phyloP scores from a whole-genome alignment of 1,139 yeast genomes.

The Debaryomycetaceae sp. region DNA sequence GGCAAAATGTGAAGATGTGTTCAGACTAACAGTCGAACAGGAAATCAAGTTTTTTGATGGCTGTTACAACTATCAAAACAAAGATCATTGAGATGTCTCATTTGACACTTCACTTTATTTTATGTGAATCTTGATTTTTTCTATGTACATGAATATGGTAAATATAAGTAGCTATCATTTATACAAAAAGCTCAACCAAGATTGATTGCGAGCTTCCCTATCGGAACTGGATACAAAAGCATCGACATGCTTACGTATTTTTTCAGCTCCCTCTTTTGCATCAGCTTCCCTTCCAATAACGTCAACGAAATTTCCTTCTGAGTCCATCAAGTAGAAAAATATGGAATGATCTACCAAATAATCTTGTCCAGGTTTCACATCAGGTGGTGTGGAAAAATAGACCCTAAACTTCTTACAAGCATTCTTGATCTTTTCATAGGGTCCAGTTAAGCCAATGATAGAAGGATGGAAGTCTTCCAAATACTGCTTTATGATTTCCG shows the following conservation, averaged over 20 bases:
- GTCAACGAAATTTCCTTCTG: slow-evolving; percentile 92
- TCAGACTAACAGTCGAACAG: slow-evolving; percentile 30
- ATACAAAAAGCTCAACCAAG: slow-evolving; percentile 55
- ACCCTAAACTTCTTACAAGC: slow-evolving; percentile 88
- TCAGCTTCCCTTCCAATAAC: slow-evolving; percentile 90
- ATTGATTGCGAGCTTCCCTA: slow-evolving; percentile 55
- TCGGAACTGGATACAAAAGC: slow-evolving; percentile 71
- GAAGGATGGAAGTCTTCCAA: slow-evolving; percentile 84
- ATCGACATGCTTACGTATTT: slow-evolving; percentile 71
- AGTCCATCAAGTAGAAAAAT: slow-evolving; percentile 93
- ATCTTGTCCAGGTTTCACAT: slow-evolving; percentile 92
- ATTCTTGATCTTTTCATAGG: slow-evolving; percentile 77
- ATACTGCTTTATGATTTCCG: slow-evolving; percentile 75
- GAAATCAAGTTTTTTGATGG: slow-evolving; percentile 47
- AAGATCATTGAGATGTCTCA: not conserved
- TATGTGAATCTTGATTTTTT: no score
- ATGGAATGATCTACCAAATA: slow-evolving; percentile 95
- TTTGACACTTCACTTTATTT: no score
- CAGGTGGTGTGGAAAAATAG: slow-evolving; percentile 92
- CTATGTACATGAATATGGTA: not conserved
- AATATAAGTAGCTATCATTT: slow-evolving; percentile 18
- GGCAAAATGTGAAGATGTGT: slow-evolving; percentile 26
- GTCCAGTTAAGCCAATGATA: slow-evolving; percentile 87
- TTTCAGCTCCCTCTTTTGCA: slow-evolving; percentile 73
- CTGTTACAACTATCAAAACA: slow-evolving; percentile 26